These are phyloP conservation scores for Penicillium alfredii DNA, from an alignment of 495 filamentous ascomycete species.

Conservation along the genomic window DNA sequence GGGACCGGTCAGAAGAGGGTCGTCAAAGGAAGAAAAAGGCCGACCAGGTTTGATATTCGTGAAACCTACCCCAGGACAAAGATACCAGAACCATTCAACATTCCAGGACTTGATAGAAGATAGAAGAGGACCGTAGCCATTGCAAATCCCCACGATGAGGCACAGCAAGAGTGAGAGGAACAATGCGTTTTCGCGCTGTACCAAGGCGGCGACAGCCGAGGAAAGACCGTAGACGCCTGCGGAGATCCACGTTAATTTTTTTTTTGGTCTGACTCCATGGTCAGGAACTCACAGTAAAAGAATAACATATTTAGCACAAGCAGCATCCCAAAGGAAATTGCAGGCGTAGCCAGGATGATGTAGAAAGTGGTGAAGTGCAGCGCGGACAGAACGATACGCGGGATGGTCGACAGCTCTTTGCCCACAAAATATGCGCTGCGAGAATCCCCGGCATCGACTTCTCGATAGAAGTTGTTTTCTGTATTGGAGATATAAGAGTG, in stretches of 20 bases:
- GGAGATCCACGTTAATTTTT: background rate
- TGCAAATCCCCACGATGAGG: background rate
- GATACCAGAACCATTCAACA: conserved; percentile 2
- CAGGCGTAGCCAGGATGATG: background rate
- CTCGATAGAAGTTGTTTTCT: conserved; percentile 23
- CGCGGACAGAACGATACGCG: conserved; percentile 37
- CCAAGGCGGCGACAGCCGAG: background rate
- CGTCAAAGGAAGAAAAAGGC: no score
- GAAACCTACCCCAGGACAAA: conserved; percentile 2
- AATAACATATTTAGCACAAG: background rate
- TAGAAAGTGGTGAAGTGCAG: conserved; percentile 5
- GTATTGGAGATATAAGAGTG: background rate
- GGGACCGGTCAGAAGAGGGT: background rate
- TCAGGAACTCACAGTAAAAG: conserved; percentile 3
- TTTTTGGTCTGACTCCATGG: background rate
- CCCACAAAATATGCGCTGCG: conserved; percentile 50
- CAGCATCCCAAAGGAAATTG: background rate
- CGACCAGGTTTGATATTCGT: background rate
- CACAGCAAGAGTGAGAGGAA: background rate
- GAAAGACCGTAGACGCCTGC: conserved; percentile 1
- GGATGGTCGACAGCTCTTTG: conserved; percentile 45
- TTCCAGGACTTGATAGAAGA: background rate
- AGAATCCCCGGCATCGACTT: conserved; percentile 48
- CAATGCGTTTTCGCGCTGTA: background rate
- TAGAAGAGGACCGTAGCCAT: background rate